Evolutionary conservation across 2,329 filamentous ascomycete genomes (phyloP).

Genomic region (Pseudogymnoascus sp.): DNA sequence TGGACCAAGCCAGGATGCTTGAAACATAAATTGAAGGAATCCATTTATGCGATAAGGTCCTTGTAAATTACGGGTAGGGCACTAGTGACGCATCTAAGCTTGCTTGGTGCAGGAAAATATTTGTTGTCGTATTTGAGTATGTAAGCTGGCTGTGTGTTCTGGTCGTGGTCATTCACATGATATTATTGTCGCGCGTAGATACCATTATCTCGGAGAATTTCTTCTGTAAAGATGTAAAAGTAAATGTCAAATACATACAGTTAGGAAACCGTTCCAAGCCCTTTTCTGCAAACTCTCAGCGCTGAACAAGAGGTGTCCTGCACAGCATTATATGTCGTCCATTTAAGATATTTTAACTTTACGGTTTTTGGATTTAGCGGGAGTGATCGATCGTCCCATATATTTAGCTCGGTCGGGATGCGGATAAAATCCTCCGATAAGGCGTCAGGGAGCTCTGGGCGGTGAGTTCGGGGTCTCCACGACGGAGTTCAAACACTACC

Average conservation of each 20-base stretch:
- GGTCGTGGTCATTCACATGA: background rate
- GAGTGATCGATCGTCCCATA: conserved; percentile 6
- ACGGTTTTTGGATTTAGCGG: background rate
- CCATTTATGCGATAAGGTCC: background rate
- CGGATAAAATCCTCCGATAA: conserved; percentile 1
- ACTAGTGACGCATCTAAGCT: background rate
- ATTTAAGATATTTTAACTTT: conserved; percentile 9
- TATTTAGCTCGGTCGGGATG: background rate
- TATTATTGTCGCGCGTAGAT: background rate
- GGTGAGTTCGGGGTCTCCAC: background rate
- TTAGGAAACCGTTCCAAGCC: background rate
- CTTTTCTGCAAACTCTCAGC: background rate
- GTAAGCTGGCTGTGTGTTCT: background rate
- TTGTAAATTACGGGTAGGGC: background rate
- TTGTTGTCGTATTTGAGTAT: background rate
- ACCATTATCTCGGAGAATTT: background rate
- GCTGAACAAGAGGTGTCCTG: background rate
- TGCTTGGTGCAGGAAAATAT: background rate
- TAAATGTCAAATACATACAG: background rate
- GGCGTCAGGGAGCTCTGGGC: background rate
- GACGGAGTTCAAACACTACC: background rate
- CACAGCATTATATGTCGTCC: background rate
- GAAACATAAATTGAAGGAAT: background rate
- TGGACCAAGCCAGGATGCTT: background rate
- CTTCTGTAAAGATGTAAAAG: background rate